Base-by-base conservation (phyloP, 2,329 filamentous ascomycete genomes). In the Colletotrichum sp. region DNA sequence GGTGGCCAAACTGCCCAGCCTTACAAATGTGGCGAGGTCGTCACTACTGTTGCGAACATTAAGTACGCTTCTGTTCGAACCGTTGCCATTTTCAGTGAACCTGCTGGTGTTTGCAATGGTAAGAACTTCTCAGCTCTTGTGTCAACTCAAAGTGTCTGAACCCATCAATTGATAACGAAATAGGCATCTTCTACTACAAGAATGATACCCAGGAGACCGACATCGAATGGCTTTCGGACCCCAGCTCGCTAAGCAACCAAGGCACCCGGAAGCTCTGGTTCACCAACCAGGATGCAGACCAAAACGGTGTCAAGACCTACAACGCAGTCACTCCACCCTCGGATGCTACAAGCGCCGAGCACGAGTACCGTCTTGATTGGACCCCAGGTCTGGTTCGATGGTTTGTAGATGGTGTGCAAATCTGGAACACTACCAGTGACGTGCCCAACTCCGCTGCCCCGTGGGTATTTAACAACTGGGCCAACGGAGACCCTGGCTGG, bases 391-490 rank as follows among this genome's bases (percentile, higher is more conserved):
- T 78, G 9, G 79, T 81, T 2, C 36, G 74, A 21, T 83, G 79
- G 62, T 83, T 79, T 18, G 76, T 83, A 2, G 82, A 83, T 15
- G 81, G 81, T 0, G 77, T 71, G 1, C 78, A 81, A 69, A 52
- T 79, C 4, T 83, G 79, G 78, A 72, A 78, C 59, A 82, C 82
- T 0, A 82, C 70, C 7, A 34, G 74, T 49, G 79, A 83, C 18
- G 81, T 82, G 1, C 82, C 82, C 0, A 81, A 28, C 10, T 59
- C 77, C 0, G 34, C 79, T 30, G 82, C 82, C 0, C 76, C 80
- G 13, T 83, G 82, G 81, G 71, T 83, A 7, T 82, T 80, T 60
- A 83, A 83, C 65, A 83, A 83, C 76, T 83, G 82, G 82, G 79
- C 82, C 2, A 83, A 81, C 36, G 82, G 82, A 9, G 80, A 83